These are phyloP conservation scores for Talaromyces borbonicus DNA, from an alignment of 495 filamentous ascomycete genomes.

Conservation along the genomic window DNA sequence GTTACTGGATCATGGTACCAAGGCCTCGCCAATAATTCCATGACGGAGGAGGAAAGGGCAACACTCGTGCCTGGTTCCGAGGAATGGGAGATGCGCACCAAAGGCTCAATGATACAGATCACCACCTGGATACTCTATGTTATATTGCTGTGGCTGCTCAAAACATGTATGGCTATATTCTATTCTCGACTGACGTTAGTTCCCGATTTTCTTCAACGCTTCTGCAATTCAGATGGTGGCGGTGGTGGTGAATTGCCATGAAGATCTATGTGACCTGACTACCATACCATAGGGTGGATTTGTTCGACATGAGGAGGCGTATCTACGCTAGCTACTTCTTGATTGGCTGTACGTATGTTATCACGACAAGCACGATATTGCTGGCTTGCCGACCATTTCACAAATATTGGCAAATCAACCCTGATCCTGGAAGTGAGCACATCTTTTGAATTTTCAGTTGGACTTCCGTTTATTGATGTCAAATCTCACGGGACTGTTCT, in stretches of 20 bases:
- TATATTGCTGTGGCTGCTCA: slow-evolving; percentile 41
- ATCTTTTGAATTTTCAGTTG: background rate
- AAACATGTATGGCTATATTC: slow-evolving; percentile 40
- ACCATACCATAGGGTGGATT: slow-evolving; percentile 23
- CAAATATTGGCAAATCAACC: slow-evolving; percentile 42
- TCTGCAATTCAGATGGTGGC: too few relatives aligned
- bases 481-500: slow-evolving; percentile 1
- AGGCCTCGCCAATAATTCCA: slow-evolving; percentile 41
- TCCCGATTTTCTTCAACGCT: background rate
- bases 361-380: slow-evolving; percentile 34
- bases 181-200: slow-evolving; percentile 43
- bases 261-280: slow-evolving; percentile 1
- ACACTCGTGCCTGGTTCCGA: slow-evolving; percentile 18
- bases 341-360: slow-evolving; percentile 34
- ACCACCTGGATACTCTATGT: slow-evolving; percentile 44
- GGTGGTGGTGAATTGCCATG: background rate
- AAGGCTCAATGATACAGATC: slow-evolving; percentile 42
- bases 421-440: slow-evolving; percentile 38
- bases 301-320: slow-evolving; percentile 27
- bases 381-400: slow-evolving; percentile 38
- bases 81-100: too few relatives aligned
- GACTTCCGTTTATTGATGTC: slow-evolving; percentile 1
- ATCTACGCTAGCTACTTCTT: slow-evolving; percentile 38
- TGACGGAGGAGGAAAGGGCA: slow-evolving; percentile 35
- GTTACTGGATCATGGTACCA: slow-evolving; percentile 31